A percentile compares a stretch with the other conserved stretches of the same genome.
Evolutionary conservation across 495 filamentous ascomycete genomes (phyloP).

Genomic region (Aspergillus saccharolyticus): DNA sequence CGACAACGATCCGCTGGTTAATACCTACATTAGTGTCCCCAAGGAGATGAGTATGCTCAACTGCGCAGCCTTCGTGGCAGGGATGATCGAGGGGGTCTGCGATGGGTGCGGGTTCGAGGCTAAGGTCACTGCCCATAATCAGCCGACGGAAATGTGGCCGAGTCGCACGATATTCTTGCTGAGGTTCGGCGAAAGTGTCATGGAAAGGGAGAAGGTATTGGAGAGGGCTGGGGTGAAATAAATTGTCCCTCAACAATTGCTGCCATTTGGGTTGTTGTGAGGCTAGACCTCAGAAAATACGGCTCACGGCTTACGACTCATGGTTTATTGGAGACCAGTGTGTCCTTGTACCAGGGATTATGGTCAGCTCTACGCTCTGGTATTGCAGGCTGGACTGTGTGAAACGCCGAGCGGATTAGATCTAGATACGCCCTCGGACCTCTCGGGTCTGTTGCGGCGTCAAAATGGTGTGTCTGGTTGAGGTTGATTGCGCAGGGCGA

Average conservation of each 20-base stretch:
- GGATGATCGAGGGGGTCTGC: slow-evolving; percentile 91
- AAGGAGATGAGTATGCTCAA: slow-evolving; percentile 94
- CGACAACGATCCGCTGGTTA: slow-evolving; percentile 95
- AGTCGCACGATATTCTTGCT: slow-evolving; percentile 93
- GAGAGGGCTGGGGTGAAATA: slow-evolving; percentile 46
- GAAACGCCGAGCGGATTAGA: neutral
- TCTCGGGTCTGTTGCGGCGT: neutral
- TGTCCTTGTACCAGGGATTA: neutral
- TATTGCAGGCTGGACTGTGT: neutral
- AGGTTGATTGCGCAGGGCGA: too few species aligned
- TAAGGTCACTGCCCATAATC: slow-evolving; percentile 87
- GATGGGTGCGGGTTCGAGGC: slow-evolving; percentile 87
- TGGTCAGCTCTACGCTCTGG: neutral
- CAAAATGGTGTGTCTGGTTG: neutral
- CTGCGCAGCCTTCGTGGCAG: slow-evolving; percentile 92
- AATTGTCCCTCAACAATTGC: neutral
- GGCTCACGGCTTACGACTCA: neutral
- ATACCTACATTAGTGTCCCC: slow-evolving; percentile 86
- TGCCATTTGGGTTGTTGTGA: too few species aligned
- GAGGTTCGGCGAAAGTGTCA: slow-evolving; percentile 78
- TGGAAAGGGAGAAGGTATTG: slow-evolving; percentile 81
- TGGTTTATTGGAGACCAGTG: too few species aligned
- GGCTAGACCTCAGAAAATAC: too few species aligned
- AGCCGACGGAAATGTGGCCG: slow-evolving; percentile 82
- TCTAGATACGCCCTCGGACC: neutral